Conservation (phyloP, 495 filamentous ascomycete genomes). For the Geoglossum glabrum region DNA sequence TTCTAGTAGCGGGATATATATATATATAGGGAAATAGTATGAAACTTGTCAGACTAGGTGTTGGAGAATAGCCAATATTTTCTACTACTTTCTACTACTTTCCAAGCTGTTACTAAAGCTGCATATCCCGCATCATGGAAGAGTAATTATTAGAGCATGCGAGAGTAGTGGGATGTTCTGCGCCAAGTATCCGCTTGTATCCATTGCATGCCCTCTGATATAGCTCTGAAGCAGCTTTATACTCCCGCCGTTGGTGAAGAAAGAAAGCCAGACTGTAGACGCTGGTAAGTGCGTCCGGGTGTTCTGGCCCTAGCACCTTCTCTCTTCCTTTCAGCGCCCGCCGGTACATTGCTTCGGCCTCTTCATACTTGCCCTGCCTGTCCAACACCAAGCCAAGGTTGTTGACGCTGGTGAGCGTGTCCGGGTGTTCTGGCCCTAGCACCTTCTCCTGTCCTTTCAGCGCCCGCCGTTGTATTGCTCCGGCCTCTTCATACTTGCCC, state of each 20-base stretch:
- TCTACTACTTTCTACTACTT: neutral
- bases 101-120: neutral
- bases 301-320: neutral
- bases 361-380: too few species aligned
- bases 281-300: constrained; percentile 1
- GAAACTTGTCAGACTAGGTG: neutral
- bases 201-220: constrained; percentile 6
- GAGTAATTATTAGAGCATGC: constrained; percentile 4
- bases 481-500: too few species aligned
- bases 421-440: too few species aligned
- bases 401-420: too few species aligned
- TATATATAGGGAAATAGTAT: neutral
- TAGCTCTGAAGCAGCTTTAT: constrained; percentile 3
- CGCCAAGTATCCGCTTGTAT: constrained; percentile 1
- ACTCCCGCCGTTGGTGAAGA: constrained; percentile 2
- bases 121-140: neutral
- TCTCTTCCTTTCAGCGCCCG: neutral
- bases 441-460: too few species aligned
- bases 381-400: too few species aligned
- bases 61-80: neutral
- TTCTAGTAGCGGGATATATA: too few species aligned
- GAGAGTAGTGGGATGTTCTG: constrained; percentile 3
- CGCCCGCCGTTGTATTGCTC: too few species aligned
- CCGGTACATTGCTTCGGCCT: neutral
- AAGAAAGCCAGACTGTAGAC: constrained; percentile 4